Percentiles rank a stretch among this genome's conserved stretches.
Evolutionary conservation across 192 early-diverging fungal species (phyloP).

Genomic region (Backusella sp.): DNA sequence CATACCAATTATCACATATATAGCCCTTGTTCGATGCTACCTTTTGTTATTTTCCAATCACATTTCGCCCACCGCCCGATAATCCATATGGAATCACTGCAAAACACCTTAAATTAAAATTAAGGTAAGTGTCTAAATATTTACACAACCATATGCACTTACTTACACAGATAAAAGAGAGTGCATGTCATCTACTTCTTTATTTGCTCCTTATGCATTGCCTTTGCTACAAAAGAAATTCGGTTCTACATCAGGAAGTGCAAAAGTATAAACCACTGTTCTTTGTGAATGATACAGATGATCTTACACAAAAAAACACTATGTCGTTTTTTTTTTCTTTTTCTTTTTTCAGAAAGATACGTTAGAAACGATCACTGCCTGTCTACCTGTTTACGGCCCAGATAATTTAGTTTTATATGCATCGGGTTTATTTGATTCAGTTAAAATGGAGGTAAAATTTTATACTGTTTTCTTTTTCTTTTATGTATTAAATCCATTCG

Average conservation of each 20-base stretch:
- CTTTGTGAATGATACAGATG: no score
- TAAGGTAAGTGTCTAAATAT: slow-evolving; percentile 46
- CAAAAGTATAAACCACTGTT: slow-evolving; percentile 61
- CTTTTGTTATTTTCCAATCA: slow-evolving; percentile 99
- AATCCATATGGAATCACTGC: slow-evolving; percentile 94
- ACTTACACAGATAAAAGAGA: slow-evolving; percentile 34
- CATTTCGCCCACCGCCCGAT: slow-evolving; percentile 92
- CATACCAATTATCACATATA: slow-evolving; percentile 9
- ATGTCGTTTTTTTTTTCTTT: background rate
- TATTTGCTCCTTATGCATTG: slow-evolving; percentile 78
- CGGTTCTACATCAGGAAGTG: slow-evolving; percentile 74
- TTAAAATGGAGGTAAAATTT: slow-evolving; percentile 59
- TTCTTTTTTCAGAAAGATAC: slow-evolving; percentile 67
- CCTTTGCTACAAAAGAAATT: slow-evolving; percentile 91
- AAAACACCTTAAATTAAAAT: slow-evolving; percentile 80
- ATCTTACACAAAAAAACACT: background rate
- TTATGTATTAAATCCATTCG: background rate
- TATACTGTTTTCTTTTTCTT: background rate
- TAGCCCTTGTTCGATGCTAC: slow-evolving; percentile 93
- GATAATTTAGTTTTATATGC: slow-evolving; percentile 62
- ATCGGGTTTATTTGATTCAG: slow-evolving; percentile 69
- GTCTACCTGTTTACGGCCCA: slow-evolving; percentile 73
- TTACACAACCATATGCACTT: background rate
- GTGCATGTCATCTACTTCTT: slow-evolving; percentile 79
- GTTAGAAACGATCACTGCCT: slow-evolving; percentile 81